Base-by-base conservation (phyloP, 306 rosid species). In the Pyrus pyrifolia region DNA sequence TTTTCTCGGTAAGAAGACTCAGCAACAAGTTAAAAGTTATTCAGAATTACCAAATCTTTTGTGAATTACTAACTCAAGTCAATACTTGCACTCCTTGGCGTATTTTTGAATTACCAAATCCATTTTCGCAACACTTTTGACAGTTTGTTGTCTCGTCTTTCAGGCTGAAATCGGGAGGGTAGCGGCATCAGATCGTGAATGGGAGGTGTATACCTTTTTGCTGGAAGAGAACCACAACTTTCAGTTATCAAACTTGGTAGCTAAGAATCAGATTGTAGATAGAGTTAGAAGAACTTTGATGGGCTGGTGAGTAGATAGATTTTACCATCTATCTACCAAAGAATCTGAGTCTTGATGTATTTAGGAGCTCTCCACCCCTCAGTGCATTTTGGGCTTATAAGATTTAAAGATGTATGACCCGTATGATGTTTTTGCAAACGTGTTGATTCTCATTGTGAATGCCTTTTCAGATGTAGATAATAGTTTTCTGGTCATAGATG, bases 151-250 rank as follows among this genome's bases (percentile, higher is more conserved):
- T 52, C 71, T 55, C 52, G 69, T 74, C 62, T 77, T 62, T 60
- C 82, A 92, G 96, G 97, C 97, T 79, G 97, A 88, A 78, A 91
- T 90, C 49, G 93, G 96, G 75, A 83, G 97, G 85, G 82, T 82
- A 79, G 82, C 85, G 35, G 85, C 90, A 51, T 80, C 87, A 33
- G 93, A 82, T 73, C 96, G 86, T n/a, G 89, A 90, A 86, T 92
- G 96, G 97, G 97, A 92, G 76, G 89, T 92, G 51, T 92, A 90
- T 87, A 88, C 87, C 55, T 90, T 90, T 83, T 89, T 90, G 53
- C 79, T 92, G 87, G 97, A 90, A 71, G 97, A 92, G 87, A 87
- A 83, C 64, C 64, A 86, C 68, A 84, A 75, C 58, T 86, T 81
- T 80, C 91, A 80, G 38, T 65, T 85, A 68, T 75, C 88, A 10